Evolutionary conservation across 2,329 filamentous ascomycete genomes (phyloP), one percentile per base, ranked within the genome.

Genomic region (Colletotrichum sp.): DNA sequence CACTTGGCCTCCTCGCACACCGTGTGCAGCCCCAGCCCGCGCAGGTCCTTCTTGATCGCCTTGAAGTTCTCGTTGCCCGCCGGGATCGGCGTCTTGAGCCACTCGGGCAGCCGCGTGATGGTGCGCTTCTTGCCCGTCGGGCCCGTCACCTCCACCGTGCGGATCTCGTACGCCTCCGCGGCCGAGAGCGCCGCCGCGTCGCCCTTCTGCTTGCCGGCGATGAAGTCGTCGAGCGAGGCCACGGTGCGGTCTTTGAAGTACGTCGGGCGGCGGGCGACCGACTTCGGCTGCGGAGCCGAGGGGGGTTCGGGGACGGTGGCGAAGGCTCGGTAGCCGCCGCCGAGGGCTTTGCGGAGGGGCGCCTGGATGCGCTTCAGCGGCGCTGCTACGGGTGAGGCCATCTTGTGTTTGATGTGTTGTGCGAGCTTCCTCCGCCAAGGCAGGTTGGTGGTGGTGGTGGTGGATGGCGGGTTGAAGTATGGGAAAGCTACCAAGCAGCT

Each of bases 1-100:
- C 97, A 99, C 79, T 96, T 92, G 2, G 97, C 97, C 87, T 99
- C 97, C 87, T 99, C 97, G 85, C 97, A 99, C 18, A 99, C 97
- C 6, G 97, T 99, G 85, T 98, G 96, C 72, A 99, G 89, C 74
- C 95, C 94, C 76, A 99, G 87, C 0, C 97, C 97, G 44, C 97
- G 92, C 79, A 99, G 88, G 85, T 99, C 97, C 78, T 94, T 93
- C 89, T 98, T 98, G 85, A 99, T 98, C 82, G 95, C 95, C 87
- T 98, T 98, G 89, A 94, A 98, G 87, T 98, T 98, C 73, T 89
- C 86, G 83, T 92, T 94, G 77, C 93, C 93, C 15, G 92, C 92
- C 0, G 97, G 97, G 72, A 99, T 97, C 3, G 96, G 95, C 26
- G 96, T 99, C 90, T 99, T 98, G 78, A 99, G 92, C 97, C 97